A percentile compares a stretch with the other conserved stretches of the same genome.
Conservation (phyloP, 495 filamentous ascomycete genomes). For the Hypoxylon perforatum region DNA sequence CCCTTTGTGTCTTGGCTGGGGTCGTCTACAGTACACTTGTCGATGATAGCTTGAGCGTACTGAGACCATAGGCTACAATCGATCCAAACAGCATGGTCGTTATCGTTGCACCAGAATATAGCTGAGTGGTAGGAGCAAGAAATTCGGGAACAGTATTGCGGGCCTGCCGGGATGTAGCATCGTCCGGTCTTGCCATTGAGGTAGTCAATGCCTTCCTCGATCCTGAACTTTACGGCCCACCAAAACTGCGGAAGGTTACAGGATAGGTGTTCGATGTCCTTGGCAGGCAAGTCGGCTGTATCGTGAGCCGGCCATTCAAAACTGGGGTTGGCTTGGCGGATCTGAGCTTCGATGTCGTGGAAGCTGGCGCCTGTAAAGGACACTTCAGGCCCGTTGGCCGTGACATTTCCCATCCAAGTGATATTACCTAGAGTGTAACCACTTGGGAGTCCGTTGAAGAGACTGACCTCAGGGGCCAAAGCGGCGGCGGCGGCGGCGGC, state of each 20-base stretch:
- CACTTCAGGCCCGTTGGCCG: constrained; percentile 7
- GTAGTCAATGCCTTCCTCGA: constrained; percentile 40
- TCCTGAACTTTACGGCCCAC: constrained; percentile 31
- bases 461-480: background rate
- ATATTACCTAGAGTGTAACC: constrained; percentile 13
- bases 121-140: constrained; percentile 40
- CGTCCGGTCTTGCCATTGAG: constrained; percentile 14
- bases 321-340: constrained; percentile 11
- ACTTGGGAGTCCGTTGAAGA: background rate
- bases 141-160: constrained; percentile 38
- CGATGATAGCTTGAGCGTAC: constrained; percentile 22
- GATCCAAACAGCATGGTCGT: constrained; percentile 8
- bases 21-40: constrained; percentile 18
- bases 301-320: constrained; percentile 21
- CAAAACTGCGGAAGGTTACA: constrained; percentile 26
- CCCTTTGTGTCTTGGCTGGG: background rate
- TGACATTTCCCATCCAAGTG: constrained; percentile 29
- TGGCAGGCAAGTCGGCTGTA: background rate
- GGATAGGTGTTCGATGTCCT: background rate
- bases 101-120: constrained; percentile 49
- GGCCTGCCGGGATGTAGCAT: constrained; percentile 36
- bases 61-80: constrained; percentile 16
- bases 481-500: background rate
- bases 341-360: constrained; percentile 28
- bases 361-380: constrained; percentile 21